phyloP scores from a whole-genome alignment of 179 eudicot species.

The Drosera spatulata region DNA sequence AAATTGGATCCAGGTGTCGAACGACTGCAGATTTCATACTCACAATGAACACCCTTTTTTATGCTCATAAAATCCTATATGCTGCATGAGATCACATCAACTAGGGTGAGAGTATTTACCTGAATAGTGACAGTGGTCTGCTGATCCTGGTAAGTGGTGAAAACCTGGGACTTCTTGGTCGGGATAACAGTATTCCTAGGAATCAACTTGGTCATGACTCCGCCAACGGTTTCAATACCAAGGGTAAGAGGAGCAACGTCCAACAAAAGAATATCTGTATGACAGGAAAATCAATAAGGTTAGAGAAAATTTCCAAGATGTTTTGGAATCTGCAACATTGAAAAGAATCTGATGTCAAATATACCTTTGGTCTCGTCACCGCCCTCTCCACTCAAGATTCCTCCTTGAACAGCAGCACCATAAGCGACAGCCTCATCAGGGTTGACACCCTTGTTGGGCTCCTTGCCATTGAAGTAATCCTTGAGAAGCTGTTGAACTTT shows the following conservation, averaged over 20 bases:
- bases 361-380: conserved; percentile 12
- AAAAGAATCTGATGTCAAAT: neutral
- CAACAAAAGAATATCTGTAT: too few relatives aligned
- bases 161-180: conserved; percentile 1
- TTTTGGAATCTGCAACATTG: neutral
- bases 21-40: too few relatives aligned
- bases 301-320: neutral
- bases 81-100: neutral
- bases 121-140: conserved; percentile 12
- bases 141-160: conserved; percentile 13
- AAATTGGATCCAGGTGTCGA: too few relatives aligned
- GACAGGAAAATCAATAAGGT: neutral
- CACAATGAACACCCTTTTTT: too few relatives aligned
- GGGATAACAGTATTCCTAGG: too few relatives aligned
- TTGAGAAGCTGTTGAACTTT: conserved; percentile 13
- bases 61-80: too few relatives aligned
- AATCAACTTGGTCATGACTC: too few relatives aligned
- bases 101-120: neutral
- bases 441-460: too few relatives aligned
- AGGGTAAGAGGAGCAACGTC: too few relatives aligned
- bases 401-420: conserved; percentile 11
- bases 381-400: conserved; percentile 2
- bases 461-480: conserved; percentile 3
- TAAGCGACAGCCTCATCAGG: neutral
- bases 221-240: conserved; percentile 1